A percentile compares a stretch with the other conserved stretches of the same genome.
Conservation (phyloP, 371 early-diverging fungal species). For the Chytridiales sp. region DNA sequence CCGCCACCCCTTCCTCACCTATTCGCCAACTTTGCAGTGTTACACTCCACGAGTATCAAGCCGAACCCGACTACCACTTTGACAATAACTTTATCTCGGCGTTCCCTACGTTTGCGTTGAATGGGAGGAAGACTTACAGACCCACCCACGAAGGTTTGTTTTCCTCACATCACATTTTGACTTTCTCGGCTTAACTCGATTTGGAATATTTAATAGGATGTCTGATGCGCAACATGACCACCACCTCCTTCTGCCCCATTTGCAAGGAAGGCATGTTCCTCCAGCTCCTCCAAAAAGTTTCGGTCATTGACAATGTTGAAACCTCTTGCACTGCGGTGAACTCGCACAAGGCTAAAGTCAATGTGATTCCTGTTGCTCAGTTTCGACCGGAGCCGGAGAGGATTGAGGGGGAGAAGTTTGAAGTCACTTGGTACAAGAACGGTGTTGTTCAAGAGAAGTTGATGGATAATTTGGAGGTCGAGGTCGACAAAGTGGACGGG, state of each 20-base stretch:
- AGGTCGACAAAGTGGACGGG: slow-evolving; percentile 32
- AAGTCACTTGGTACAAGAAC: slow-evolving; percentile 39
- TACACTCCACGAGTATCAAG: slow-evolving; percentile 53
- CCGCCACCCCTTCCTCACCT: slow-evolving; percentile 30
- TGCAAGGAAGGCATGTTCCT: slow-evolving; percentile 64
- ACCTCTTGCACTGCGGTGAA: slow-evolving; percentile 24
- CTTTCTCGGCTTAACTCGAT: background rate
- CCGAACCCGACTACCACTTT: slow-evolving; percentile 40
- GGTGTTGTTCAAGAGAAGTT: slow-evolving; percentile 12
- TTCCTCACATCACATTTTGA: too few relatives aligned
- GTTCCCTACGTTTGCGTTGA: slow-evolving; percentile 50
- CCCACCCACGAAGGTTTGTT: slow-evolving; percentile 48
- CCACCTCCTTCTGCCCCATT: slow-evolving; percentile 47
- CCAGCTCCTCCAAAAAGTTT: slow-evolving; percentile 46
- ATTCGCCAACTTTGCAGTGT: slow-evolving; percentile 58
- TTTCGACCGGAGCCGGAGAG: slow-evolving; percentile 36
- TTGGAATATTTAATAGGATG: slow-evolving; percentile 27
- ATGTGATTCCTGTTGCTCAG: slow-evolving; percentile 48
- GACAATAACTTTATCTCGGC: slow-evolving; percentile 47
- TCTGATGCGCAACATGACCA: slow-evolving; percentile 63
- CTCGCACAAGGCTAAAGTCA: slow-evolving; percentile 15
- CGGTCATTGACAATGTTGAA: slow-evolving; percentile 51
- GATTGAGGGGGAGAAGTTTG: slow-evolving; percentile 26
- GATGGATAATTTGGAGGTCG: slow-evolving; percentile 11
- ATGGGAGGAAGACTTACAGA: slow-evolving; percentile 46